Percentiles rank a stretch among this genome's conserved stretches.
Evolutionary conservation across 176 grass and related monocot genomes (phyloP).

Genomic region (Chrysopogon serrulatus): DNA sequence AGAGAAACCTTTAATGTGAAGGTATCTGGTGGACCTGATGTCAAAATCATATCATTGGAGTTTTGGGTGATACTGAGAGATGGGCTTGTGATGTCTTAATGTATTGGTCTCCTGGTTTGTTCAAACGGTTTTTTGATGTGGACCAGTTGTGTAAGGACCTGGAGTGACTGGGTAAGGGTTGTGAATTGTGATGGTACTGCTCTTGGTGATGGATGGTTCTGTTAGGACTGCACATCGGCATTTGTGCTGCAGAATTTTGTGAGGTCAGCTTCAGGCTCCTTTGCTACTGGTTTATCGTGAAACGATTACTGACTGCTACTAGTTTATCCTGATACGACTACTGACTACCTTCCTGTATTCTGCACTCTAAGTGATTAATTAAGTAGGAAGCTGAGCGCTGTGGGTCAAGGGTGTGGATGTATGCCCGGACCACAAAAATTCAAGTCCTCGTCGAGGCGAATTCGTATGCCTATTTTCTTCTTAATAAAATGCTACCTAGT

Average conservation of each 20-base stretch:
- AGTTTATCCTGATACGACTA: not conserved
- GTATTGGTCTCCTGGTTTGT: not conserved
- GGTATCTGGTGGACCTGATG: not conserved
- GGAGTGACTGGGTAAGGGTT: not conserved
- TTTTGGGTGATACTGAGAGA: not conserved
- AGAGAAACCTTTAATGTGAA: no score
- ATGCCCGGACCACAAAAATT: not conserved
- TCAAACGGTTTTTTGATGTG: not conserved
- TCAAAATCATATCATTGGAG: not conserved
- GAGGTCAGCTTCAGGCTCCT: not conserved
- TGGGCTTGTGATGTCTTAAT: not conserved
- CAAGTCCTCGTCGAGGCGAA: not conserved
- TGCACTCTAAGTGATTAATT: not conserved
- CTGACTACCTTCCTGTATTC: not conserved
- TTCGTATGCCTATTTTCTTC: not conserved
- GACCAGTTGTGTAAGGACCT: not conserved
- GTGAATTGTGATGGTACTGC: not conserved
- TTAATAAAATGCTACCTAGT: not conserved
- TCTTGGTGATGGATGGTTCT: not conserved
- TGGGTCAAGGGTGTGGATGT: not conserved
- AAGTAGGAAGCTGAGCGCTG: no score
- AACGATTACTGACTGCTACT: not conserved
- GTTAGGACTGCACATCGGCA: not conserved
- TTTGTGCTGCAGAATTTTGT: not conserved
- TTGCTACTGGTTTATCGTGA: not conserved